These are phyloP conservation scores for Zoysia japonica DNA, from an alignment of 176 grass and related monocot genomes.

Conservation along the genomic window DNA sequence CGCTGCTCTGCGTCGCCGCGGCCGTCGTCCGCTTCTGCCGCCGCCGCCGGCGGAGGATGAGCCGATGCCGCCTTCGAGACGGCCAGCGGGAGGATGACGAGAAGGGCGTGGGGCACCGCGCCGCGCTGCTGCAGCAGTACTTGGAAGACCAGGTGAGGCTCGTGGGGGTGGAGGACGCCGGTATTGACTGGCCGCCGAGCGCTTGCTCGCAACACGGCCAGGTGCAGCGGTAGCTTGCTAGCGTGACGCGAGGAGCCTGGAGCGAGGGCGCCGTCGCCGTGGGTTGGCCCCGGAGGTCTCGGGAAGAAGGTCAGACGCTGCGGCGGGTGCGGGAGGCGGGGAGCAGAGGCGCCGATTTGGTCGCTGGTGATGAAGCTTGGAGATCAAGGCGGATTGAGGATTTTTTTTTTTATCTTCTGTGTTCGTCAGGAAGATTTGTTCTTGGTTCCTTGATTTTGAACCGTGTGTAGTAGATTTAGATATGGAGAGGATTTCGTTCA, in stretches of 20 bases:
- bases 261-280: background rate
- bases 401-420: background rate
- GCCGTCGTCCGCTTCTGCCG: constrained; percentile 42
- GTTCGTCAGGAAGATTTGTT: background rate
- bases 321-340: background rate
- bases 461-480: background rate
- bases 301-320: background rate
- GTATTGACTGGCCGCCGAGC: background rate
- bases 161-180: constrained; percentile 9
- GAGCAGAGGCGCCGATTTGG: background rate
- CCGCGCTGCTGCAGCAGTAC: constrained; percentile 55
- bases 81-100: background rate
- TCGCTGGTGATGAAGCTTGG: background rate
- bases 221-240: background rate
- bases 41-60: background rate
- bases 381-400: background rate
- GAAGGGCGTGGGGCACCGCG: background rate
- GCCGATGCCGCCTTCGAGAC: background rate
- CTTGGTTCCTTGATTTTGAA: background rate
- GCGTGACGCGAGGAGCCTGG: background rate
- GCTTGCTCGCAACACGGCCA: background rate
- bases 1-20: constrained; percentile 50
- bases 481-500: no score
- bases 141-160: constrained; percentile 78
- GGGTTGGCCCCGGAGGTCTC: background rate